Evolutionary conservation across 2,329 filamentous ascomycete genomes (phyloP), one percentile per base, ranked within the genome.

Genomic region (Cadophora sp.): DNA sequence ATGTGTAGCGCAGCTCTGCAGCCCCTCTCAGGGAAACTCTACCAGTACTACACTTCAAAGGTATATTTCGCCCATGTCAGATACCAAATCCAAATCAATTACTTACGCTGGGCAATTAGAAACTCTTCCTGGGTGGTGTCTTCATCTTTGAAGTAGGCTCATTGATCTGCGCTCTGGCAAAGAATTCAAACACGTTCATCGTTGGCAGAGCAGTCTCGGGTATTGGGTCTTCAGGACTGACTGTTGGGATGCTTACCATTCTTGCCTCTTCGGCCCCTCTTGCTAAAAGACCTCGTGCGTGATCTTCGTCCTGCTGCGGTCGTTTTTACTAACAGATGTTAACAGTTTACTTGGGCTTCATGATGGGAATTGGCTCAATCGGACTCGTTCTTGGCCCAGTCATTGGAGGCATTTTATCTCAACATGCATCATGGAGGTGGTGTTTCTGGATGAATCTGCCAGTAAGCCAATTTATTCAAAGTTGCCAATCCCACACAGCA

Each of bases 161-260:
- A 5, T 46, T 65, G 46, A 63, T 63, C 48, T 63, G 46, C 22
- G 61, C 46, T 34, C 29, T 63, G 2, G 26, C 61, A 14, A 46
- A 37, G 9, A 19, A 48, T 34, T 63, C 61, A 34, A 14, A 53
- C 19, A 24, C 37, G 2, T 55, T 63, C 61, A 63, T 63, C 9
- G 29, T 63, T 40, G 61, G 61, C 4, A 31, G 61, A 14, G 46
- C 48, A 11, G 16, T 63, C 12, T 51, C 61, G 8, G 61, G 87
- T 0, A 69, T 83, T 0, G 87, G 87, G 0, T 80, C 80, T 1
- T 81, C 86, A 0, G 87, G 83, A 0, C 71, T 89, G 1, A 79
- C 82, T 66, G 85, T 81, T 19, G 87, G 87, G 0, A 78, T 79
- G 3, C 76, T 88, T 72, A 86, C 80, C 6, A 85, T 88, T 48